Evolutionary conservation across 768 basidiomycete species (phyloP).

Genomic region (Galerina sulciceps): DNA sequence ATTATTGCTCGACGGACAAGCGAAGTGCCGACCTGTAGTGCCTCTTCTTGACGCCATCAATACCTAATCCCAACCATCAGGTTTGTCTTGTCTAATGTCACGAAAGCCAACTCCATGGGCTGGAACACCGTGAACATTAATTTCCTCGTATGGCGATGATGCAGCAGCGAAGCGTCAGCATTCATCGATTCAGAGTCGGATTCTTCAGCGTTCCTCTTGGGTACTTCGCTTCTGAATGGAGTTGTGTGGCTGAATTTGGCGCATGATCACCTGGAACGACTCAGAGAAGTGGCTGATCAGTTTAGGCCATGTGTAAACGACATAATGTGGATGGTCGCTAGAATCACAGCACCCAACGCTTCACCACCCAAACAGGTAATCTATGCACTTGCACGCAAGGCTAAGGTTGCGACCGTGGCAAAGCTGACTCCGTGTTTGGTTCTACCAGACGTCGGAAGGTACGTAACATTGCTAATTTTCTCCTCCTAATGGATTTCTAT

Average conservation of each 20-base stretch:
- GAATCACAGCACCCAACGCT: neutral
- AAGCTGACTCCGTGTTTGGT: constrained; percentile 8
- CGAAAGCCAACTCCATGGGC: neutral
- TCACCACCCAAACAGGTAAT: constrained; percentile 3
- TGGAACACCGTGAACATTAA: constrained; percentile 5
- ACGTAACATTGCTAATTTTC: neutral
- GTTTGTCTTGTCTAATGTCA: neutral
- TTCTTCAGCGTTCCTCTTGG: neutral
- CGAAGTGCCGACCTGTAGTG: neutral
- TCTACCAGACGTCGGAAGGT: neutral
- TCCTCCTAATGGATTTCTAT: neutral
- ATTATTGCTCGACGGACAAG: no score
- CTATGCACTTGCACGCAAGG: neutral
- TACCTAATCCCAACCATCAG: neutral
- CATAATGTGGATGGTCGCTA: neutral
- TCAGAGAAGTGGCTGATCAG: neutral
- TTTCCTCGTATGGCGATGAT: constrained; percentile 7
- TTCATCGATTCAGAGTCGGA: neutral
- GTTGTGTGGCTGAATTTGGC: neutral
- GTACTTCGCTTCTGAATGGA: constrained; percentile 5
- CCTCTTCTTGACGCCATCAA: neutral
- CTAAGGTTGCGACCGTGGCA: constrained; percentile 10
- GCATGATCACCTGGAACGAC: no score
- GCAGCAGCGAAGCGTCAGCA: neutral
- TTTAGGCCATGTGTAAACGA: neutral